Base-by-base conservation (phyloP, 1,284 basidiomycete genomes). In the Porodaedalea pini region DNA sequence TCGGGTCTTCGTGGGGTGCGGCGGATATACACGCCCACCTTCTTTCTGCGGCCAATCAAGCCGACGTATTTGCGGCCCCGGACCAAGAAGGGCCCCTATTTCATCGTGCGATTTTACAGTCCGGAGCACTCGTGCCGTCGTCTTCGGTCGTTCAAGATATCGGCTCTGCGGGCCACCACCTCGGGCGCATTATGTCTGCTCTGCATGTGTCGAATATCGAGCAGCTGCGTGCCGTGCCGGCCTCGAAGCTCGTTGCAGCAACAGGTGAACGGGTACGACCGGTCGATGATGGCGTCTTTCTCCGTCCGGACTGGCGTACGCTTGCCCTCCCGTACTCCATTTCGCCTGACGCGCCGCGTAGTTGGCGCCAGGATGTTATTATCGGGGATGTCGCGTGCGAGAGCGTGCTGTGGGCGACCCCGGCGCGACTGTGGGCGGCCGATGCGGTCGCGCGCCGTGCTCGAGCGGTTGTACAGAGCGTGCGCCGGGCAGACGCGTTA, bases 361-460 rank as follows among this genome's bases (percentile, higher is more conserved):
- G 41, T 8, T 57, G 55, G 44, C 71, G 78, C 5, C 87, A 89
- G 60, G 84, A 87, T 0, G 72, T 90, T 49, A 82, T 90, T 59
- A 85, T 90, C 51, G 87, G 87, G 15, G 87, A 90, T 67, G 83
- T 80, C 49, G 77, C 77, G n/a, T 78, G 75, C 56, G 86, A 88
- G 61, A 81, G 84, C 7, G 74, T 81, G 50, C 72, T 82, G 8
- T 88, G 84, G 83, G 77, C 79, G 0, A 66, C 73, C 1, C 73
- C 80, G 5, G 78, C 79, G 0, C 85, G 82, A 3, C 67, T 78
- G 4, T 90, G 87, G 87, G 81, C 79, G 0, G 71, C 83, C 0
- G 63, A 78, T 0, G 80, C 77, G 36, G 81, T 82, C 54, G 78
- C 81, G 15, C 79, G 85, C 39, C 76, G 88, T 37, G 72, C 89